Evolutionary conservation across 768 basidiomycete genomes (phyloP).

Genomic region (Termitomyces sp.): DNA sequence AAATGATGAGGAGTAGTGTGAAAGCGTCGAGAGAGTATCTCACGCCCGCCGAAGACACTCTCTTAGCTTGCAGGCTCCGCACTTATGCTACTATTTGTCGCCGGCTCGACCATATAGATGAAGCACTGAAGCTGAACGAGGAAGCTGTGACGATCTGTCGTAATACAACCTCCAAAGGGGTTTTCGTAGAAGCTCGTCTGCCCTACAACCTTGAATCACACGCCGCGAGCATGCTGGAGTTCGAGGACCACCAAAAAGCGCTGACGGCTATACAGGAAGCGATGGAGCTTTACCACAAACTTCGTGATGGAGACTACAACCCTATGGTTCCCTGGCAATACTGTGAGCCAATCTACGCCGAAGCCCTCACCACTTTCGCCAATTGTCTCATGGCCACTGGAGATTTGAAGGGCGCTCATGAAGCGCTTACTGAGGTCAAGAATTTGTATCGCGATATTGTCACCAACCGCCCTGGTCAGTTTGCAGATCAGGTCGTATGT

Average conservation of each 20-base stretch:
- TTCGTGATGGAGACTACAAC: background rate
- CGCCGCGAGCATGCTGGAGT: background rate
- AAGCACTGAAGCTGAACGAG: constrained; percentile 6
- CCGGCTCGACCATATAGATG: background rate
- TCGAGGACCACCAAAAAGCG: constrained; percentile 2
- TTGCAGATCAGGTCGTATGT: background rate
- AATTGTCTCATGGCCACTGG: constrained; percentile 1
- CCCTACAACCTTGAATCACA: constrained; percentile 4
- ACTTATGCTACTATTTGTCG: background rate
- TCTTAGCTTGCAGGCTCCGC: constrained; percentile 2
- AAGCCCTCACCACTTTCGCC: background rate
- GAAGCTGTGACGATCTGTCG: constrained; percentile 10
- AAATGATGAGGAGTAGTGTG: background rate
- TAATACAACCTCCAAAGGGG: background rate
- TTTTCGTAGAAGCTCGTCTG: constrained; percentile 4
- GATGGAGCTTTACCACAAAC: constrained; percentile 1
- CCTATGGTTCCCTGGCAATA: constrained; percentile 4
- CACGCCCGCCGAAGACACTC: background rate
- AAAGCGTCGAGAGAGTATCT: background rate
- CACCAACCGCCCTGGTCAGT: background rate
- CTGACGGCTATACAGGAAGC: constrained; percentile 7
- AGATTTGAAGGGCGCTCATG: background rate
- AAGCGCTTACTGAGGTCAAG: constrained; percentile 4
- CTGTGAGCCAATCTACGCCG: constrained; percentile 1
- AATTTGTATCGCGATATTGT: background rate